Evolutionary conservation across 1,284 basidiomycete species (phyloP).

Genomic region (Stereum hirsutum): DNA sequence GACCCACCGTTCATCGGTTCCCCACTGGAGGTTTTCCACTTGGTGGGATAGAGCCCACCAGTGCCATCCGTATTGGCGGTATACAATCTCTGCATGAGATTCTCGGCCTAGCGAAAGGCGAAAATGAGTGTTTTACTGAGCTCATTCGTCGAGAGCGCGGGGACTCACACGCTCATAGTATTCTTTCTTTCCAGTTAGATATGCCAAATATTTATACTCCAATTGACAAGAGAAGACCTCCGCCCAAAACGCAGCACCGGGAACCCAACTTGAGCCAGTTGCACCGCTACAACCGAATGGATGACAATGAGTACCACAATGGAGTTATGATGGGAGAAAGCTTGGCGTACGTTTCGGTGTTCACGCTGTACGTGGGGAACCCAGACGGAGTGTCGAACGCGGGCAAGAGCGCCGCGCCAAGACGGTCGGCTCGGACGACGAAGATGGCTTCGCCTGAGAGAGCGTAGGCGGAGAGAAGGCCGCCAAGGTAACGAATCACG

Average conservation of each 20-base stretch:
- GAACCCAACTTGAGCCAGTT: conserved; percentile 25
- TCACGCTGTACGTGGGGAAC: conserved; percentile 38
- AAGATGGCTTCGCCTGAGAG: conserved; percentile 48
- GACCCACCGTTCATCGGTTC: conserved; percentile 29
- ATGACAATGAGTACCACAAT: too few relatives aligned
- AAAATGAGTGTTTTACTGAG: background rate
- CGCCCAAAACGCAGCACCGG: conserved; percentile 17
- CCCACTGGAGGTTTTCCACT: conserved; percentile 37
- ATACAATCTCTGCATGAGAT: conserved; percentile 34
- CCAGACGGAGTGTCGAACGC: conserved; percentile 43
- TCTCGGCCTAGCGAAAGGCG: conserved; percentile 7
- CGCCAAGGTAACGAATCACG: conserved; percentile 68
- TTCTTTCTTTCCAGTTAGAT: conserved; percentile 42
- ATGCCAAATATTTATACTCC: conserved; percentile 58
- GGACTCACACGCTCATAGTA: conserved; percentile 32
- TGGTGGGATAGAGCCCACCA: conserved; percentile 46
- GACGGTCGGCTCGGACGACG: conserved; percentile 39
- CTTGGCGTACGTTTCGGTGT: conserved; percentile 29
- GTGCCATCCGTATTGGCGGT: conserved; percentile 30
- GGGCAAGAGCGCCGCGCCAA: conserved; percentile 38
- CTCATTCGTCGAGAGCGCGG: background rate
- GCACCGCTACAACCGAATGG: too few relatives aligned
- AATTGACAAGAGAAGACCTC: conserved; percentile 49
- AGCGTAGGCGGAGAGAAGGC: conserved; percentile 62
- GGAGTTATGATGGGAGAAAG: too few relatives aligned